Base-by-base conservation (phyloP, 2,329 filamentous ascomycete genomes). In the Apiospora malaysiana region DNA sequence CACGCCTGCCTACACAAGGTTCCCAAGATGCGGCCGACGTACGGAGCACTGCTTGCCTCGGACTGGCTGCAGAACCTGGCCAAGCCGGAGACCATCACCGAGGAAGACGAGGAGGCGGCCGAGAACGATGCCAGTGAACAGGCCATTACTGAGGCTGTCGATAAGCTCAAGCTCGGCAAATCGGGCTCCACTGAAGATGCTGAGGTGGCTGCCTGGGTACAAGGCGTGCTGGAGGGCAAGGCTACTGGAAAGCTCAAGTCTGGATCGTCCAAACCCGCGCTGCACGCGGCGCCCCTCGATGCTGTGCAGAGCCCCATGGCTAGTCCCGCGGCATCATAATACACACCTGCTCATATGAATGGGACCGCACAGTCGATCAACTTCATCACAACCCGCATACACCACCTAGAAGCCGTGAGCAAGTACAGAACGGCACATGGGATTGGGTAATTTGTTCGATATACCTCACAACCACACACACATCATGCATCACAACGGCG, bases 1-100 rank as follows among this genome's bases (percentile, higher is more conserved):
- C 87, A 89, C 49, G 92, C 92, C 63, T 98, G 96, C 80, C 86
- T 99, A 66, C 94, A 98, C 85, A 99, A 99, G 82, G 92, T 94
- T 27, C 94, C 96, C 10, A 93, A 93, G 75, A 89, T 97, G 72
- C 91, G 96, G n/a, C 95, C 95, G n/a, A 96, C 93, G 0, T 99
- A 99, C 79, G 90, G 92, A 68, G 94, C 94, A 86, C 88, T 99
- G 6, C 87, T 99, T 14, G 90, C 94, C 77, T 95, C 98, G 79
- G 90, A 93, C 40, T 99, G 96, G 96, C 87, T 99, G 6, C 87
- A 90, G 10, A 86, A 89, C 0, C 85, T 97, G 93, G 89, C 91
- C 73, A 93, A 94, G 75, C 93, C 93, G 2, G 87, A 90, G 76
- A 78, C 79, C 49, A 79, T 82, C 73, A 71, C 78, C 66, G 78